These are phyloP conservation scores for Cytidiella melzeri DNA, from an alignment of 768 basidiomycete genomes.

Conservation along the genomic window DNA sequence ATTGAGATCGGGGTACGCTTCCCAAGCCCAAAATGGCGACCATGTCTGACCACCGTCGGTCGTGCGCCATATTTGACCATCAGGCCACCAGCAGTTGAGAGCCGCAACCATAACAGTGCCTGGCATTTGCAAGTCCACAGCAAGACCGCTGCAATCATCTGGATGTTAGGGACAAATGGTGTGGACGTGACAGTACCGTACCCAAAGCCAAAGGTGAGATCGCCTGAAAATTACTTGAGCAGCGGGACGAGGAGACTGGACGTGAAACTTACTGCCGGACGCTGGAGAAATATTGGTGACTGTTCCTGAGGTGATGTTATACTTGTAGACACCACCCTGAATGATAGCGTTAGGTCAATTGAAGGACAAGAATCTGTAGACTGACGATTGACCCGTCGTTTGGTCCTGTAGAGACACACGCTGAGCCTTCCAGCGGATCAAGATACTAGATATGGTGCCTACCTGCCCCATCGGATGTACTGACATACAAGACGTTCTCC, in stretches of 20 bases:
- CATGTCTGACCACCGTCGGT: constrained; percentile 53
- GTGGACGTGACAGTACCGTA: constrained; percentile 2
- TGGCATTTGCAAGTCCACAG: constrained; percentile 53
- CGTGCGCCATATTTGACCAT: constrained; percentile 60
- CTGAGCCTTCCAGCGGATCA: not conserved
- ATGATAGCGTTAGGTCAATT: not conserved
- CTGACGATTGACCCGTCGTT: constrained; percentile 44
- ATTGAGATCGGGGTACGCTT: constrained; percentile 37
- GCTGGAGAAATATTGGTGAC: constrained; percentile 64
- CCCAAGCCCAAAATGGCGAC: constrained; percentile 55
- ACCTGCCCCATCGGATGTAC: constrained; percentile 57
- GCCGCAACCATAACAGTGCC: constrained; percentile 67
- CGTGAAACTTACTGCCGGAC: constrained; percentile 29
- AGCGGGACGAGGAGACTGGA: not conserved
- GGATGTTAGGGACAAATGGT: not conserved
- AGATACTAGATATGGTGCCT: not conserved
- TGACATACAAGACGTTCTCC: constrained; percentile 52
- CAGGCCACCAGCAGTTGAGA: constrained; percentile 43
- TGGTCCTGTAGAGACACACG: constrained; percentile 24
- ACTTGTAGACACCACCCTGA: constrained; percentile 27
- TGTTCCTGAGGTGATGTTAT: constrained; percentile 44
- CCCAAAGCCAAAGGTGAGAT: constrained; percentile 59
- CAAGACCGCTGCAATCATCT: constrained; percentile 32
- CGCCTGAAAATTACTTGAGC: constrained; percentile 16
- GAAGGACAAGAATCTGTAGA: not conserved